phyloP scores from a whole-genome alignment of 441 rosid species.

The Sinapis alba region DNA sequence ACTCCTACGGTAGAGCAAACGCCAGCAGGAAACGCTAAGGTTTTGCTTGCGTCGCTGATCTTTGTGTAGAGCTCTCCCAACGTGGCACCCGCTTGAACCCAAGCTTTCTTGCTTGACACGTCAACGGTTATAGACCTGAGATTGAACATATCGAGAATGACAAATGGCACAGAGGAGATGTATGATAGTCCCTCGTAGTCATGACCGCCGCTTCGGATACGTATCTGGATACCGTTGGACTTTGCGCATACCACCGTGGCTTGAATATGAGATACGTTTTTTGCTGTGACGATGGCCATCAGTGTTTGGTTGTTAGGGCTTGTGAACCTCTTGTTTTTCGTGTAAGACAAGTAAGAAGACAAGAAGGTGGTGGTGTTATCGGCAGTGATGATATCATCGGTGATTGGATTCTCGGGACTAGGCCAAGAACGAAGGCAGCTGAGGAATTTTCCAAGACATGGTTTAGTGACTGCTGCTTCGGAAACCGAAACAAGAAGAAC shows the following conservation, averaged over 20 bases:
- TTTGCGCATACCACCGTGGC: slow-evolving; percentile 31
- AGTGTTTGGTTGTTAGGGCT: neutral
- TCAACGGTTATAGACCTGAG: slow-evolving; percentile 24
- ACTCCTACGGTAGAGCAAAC: neutral
- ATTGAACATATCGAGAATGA: slow-evolving; percentile 35
- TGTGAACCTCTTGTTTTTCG: neutral
- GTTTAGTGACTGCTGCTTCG: neutral
- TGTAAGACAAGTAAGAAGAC: neutral
- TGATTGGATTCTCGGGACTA: neutral
- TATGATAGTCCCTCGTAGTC: slow-evolving; percentile 36
- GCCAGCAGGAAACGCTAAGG: slow-evolving; percentile 12
- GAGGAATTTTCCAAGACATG: neutral
- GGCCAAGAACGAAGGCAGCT: neutral
- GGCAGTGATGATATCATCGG: neutral
- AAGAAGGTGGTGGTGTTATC: neutral
- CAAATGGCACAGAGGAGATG: slow-evolving; percentile 35
- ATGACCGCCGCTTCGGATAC: slow-evolving; percentile 43
- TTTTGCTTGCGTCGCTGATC: slow-evolving; percentile 27
- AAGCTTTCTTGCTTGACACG: slow-evolving; percentile 25
- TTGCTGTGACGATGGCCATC: slow-evolving; percentile 22
- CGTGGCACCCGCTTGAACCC: slow-evolving; percentile 35
- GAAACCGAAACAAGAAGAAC: neutral
- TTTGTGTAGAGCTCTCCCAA: slow-evolving; percentile 29
- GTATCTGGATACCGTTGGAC: slow-evolving; percentile 29
- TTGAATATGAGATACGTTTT: neutral